Conservation (phyloP, 83 land plant genomes). For the Diphasiastrum complanatum region DNA sequence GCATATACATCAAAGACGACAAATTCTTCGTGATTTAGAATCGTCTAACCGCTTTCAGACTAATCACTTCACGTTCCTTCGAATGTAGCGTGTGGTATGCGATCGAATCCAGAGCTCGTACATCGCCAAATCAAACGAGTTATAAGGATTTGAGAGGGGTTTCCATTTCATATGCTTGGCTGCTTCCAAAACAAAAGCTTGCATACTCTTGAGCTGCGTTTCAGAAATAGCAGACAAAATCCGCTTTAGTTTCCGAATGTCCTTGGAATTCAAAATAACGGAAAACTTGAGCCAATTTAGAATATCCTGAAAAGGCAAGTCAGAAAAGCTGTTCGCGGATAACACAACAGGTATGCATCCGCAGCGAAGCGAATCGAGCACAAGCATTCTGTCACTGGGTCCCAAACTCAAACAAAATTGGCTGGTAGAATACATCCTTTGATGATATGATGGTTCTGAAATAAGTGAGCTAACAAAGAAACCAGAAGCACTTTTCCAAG, state of each 20-base stretch:
- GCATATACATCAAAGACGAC: no score
- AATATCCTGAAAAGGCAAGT: constrained; percentile 59
- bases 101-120: constrained; percentile 73
- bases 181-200: constrained; percentile 30
- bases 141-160: constrained; percentile 31
- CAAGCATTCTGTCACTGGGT: constrained; percentile 17
- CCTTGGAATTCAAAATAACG: constrained; percentile 33
- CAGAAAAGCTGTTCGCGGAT: constrained; percentile 39
- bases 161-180: constrained; percentile 60
- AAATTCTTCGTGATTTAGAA: no score
- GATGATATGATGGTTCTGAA: constrained; percentile 8
- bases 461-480: constrained; percentile 29
- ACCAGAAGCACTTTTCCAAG: constrained; percentile 23
- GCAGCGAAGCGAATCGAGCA: constrained; percentile 39
- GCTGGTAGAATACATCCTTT: constrained; percentile 22
- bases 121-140: constrained; percentile 56
- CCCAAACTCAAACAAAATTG: constrained; percentile 53
- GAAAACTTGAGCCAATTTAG: constrained; percentile 55
- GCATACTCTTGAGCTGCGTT: constrained; percentile 33
- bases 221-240: constrained; percentile 25
- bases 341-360: constrained; percentile 71
- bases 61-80: constrained; percentile 24
- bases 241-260: constrained; percentile 25
- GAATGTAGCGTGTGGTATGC: constrained; percentile 49
- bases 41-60: no score